Evolutionary conservation across 169 alveolate species (phyloP), one percentile per base, ranked within the genome.

Genomic region (Plasmodium blacklocki): DNA sequence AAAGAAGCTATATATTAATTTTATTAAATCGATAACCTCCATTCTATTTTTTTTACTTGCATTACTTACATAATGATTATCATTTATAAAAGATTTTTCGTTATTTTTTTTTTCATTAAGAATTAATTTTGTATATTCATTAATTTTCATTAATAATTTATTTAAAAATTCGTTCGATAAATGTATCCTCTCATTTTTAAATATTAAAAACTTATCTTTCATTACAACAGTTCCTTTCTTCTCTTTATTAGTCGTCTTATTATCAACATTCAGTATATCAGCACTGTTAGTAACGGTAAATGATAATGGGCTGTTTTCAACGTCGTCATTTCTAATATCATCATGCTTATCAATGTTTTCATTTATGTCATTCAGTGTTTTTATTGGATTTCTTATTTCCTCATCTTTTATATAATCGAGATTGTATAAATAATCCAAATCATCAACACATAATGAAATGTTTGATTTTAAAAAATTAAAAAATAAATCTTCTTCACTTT

Each of bases 1-100:
- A 59, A 78, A 78, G 19, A 78, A 64, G 29, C 89, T 78, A 14
- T 78, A 78, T 21, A 78, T 70, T 50, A 78, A 78, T 78, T 78
- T 78, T 50, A 78, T 66, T 11, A 78, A n/a, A 70, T 78, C 89
- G 11, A 78, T 78, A 64, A 78, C 29, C 39, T 78, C 89, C 1
- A 78, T 66, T 11, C 50, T 78, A 29, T 78, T 50, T 45, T 52
- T 78, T 63, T 78, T 78, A 52, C 54, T 64, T 9, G 45, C 67
- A 52, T 78, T 78, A 26, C 89, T 78, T 14, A 64, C 52, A 45
- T 64, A 45, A 14, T 12, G 43, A 14, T 2, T 43, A 14, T 66
- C 56, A 78, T 78, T 47, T 7, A 18, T 18, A 7, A 18, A 43
- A 12, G 21, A 52, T 26, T 78, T 76, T 21, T 64, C 45, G 9